phyloP scores from a whole-genome alignment of 225 moss, liverwort and hornwort genomes.

The Physcomitrium patens region DNA sequence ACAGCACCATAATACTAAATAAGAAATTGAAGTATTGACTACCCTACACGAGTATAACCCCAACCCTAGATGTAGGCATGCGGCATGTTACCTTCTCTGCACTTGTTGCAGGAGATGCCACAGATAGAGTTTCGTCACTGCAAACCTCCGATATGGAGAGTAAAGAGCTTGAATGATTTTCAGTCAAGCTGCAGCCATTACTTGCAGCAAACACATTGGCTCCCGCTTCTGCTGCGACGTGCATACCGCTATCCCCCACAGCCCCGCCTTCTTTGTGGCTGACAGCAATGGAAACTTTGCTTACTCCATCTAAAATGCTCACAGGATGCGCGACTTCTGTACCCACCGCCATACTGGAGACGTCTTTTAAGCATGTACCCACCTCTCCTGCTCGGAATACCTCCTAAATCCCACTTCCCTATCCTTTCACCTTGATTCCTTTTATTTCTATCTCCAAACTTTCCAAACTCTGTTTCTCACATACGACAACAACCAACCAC shows the following conservation, averaged over 20 bases:
- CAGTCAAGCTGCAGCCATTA: constrained; percentile 32
- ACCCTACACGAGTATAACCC: not conserved
- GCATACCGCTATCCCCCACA: constrained; percentile 62
- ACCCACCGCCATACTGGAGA: constrained; percentile 91
- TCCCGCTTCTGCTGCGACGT: constrained; percentile 39
- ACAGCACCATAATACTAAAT: not conserved
- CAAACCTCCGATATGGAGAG: constrained; percentile 36
- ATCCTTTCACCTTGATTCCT: not conserved
- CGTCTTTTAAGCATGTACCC: constrained; percentile 80
- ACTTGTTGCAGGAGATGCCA: constrained; percentile 20
- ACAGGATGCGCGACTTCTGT: constrained; percentile 97
- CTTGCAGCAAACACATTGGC: constrained; percentile 37
- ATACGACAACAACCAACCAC: not conserved
- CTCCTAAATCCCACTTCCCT: constrained; percentile 35
- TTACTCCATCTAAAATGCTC: constrained; percentile 91
- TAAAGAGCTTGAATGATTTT: constrained; percentile 30
- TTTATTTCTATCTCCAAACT: not conserved
- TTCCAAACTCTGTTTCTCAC: not conserved
- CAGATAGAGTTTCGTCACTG: constrained; percentile 37
- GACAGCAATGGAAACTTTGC: constrained; percentile 69
- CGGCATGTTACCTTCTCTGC: constrained; percentile 44
- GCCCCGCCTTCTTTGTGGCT: constrained; percentile 79
- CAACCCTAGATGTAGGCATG: constrained; percentile 36
- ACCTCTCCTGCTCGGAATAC: constrained; percentile 30
- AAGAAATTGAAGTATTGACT: not conserved